These are phyloP conservation scores for Phylloporus sp. DNA, from an alignment of 768 basidiomycete species.

Conservation along the genomic window DNA sequence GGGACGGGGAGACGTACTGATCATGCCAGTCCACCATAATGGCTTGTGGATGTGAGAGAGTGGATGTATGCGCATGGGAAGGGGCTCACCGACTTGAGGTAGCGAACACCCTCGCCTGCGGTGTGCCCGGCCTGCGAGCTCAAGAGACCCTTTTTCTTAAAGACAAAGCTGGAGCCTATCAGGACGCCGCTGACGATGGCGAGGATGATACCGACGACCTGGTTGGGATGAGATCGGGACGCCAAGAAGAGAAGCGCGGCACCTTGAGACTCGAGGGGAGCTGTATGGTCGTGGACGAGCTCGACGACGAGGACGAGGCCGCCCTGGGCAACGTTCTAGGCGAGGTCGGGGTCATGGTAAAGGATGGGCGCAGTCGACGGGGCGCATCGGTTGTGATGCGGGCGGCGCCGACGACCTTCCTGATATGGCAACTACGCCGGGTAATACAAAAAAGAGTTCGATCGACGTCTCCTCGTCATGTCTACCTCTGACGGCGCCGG, in stretches of 20 bases:
- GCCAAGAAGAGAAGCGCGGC: not conserved
- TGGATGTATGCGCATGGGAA: slow-evolving; percentile 7
- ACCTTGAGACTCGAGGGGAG: slow-evolving; percentile 53
- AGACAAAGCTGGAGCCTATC: slow-evolving; percentile 90
- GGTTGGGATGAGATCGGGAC: slow-evolving; percentile 2
- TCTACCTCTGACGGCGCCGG: slow-evolving; percentile 9
- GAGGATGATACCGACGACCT: slow-evolving; percentile 76
- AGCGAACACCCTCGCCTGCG: slow-evolving; percentile 85
- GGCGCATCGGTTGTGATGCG: slow-evolving; percentile 12
- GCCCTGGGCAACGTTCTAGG: slow-evolving; percentile 10
- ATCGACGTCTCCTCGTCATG: slow-evolving; percentile 3
- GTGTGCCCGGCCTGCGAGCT: slow-evolving; percentile 76
- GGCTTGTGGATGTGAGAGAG: slow-evolving; percentile 37
- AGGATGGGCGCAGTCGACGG: slow-evolving; percentile 4
- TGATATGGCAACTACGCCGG: slow-evolving; percentile 4
- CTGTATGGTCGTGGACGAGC: slow-evolving; percentile 31
- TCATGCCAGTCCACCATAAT: slow-evolving; percentile 96
- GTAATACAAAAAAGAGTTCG: not conserved
- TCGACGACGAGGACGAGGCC: slow-evolving; percentile 40
- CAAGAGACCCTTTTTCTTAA: slow-evolving; percentile 95
- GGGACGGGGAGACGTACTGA: slow-evolving; percentile 38
- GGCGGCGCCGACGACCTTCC: slow-evolving; percentile 7
- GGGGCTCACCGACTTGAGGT: slow-evolving; percentile 83
- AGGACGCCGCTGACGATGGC: slow-evolving; percentile 78
- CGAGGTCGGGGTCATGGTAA: slow-evolving; percentile 4